Base-by-base conservation (phyloP, 192 early-diverging fungal species). In the Pecoramyces ruminantium region DNA sequence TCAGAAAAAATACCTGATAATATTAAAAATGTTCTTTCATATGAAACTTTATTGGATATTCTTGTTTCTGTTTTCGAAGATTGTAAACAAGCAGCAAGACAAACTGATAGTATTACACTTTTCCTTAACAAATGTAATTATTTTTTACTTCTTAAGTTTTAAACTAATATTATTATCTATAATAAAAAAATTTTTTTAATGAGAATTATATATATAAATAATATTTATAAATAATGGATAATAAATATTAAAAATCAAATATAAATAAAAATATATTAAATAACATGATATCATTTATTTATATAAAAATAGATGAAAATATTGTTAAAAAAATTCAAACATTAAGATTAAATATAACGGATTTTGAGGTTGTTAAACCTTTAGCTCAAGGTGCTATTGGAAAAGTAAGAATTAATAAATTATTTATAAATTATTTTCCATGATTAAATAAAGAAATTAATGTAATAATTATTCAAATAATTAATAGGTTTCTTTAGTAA, bases 401-500 rank as follows among this genome's bases (percentile, higher is more conserved):
- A 67, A 67, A 67, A n/a, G 51, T 67, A 67, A n/a, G 3, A 34
- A 6, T 6, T n/a, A n/a, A n/a, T n/a, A n/a, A n/a, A n/a, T n/a
- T n/a, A n/a, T n/a, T n/a, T n/a, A n/a, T n/a, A n/a, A n/a, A n/a
- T n/a, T n/a, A n/a, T n/a, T n/a, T n/a, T n/a, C n/a, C n/a, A n/a
- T n/a, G n/a, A n/a, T n/a, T n/a, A n/a, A n/a, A n/a, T n/a, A n/a
- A n/a, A n/a, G n/a, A n/a, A n/a, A n/a, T n/a, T n/a, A n/a, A n/a
- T n/a, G n/a, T n/a, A n/a, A n/a, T n/a, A n/a, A n/a, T n/a, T n/a
- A n/a, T n/a, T n/a, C n/a, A n/a, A n/a, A 6, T 34, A 34, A 34
- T 34, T 6, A 34, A 67, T n/a, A 93, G 92, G 93, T 96, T 25
- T 93, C 92, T 77, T 92, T 97, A 38, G 95, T 97, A 13, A 86